A percentile compares a stretch with the other conserved stretches of the same genome.
phyloP scores from a whole-genome alignment of 2,329 filamentous ascomycete species.

The Stachybotrys chlorohalonatus region DNA sequence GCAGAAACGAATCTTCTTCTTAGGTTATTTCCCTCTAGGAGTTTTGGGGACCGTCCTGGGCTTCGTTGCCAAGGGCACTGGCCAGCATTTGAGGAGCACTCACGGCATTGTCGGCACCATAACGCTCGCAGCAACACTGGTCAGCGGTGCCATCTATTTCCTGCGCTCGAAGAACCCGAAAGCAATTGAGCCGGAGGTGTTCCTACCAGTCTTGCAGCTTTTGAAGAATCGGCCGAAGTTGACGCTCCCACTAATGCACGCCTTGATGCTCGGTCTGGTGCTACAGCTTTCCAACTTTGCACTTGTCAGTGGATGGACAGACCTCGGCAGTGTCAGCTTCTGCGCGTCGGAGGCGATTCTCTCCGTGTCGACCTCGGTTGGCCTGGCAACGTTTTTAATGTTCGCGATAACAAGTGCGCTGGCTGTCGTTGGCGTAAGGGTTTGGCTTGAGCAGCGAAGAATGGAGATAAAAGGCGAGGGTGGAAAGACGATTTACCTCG shows the following conservation, averaged over 20 bases:
- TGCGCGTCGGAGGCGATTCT: neutral
- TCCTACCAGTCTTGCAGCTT: neutral
- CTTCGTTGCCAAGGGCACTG: neutral
- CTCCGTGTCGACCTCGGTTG: neutral
- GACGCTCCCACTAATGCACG: neutral
- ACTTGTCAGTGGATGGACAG: neutral
- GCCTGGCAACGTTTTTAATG: neutral
- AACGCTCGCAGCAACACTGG: neutral
- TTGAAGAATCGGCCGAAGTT: neutral
- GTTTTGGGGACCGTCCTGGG: neutral
- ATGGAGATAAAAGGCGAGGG: neutral
- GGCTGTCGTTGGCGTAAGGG: neutral
- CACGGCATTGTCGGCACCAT: neutral
- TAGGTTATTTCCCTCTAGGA: neutral
- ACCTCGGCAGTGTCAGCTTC: neutral
- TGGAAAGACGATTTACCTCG: neutral
- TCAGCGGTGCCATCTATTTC: neutral
- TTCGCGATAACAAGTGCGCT: neutral
- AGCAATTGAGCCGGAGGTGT: neutral
- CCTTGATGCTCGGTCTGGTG: neutral
- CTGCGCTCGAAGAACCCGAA: neutral
- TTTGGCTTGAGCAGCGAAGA: neutral
- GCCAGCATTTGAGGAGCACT: neutral
- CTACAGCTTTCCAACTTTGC: neutral
- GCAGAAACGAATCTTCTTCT: constrained; percentile 1